Percentiles rank a stretch among this genome's conserved stretches.
Evolutionary conservation across 352 stramenopile species (phyloP).

Genomic region (Blastocystis hominis): DNA sequence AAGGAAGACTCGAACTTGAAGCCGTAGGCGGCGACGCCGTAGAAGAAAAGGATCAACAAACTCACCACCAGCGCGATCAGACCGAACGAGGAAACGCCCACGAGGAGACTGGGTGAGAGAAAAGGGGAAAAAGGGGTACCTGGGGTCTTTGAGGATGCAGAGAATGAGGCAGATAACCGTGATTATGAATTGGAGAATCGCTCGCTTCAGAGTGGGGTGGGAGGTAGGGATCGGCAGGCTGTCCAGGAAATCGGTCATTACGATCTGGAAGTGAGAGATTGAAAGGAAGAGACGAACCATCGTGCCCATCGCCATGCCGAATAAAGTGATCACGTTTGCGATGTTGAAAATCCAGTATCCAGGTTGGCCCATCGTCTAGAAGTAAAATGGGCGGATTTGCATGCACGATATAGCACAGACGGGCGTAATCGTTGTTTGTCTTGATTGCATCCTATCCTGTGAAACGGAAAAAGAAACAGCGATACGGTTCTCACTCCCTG

Average conservation of each 20-base stretch:
- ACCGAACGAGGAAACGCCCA: constrained; percentile 31
- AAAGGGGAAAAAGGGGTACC: background rate
- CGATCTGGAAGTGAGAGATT: background rate
- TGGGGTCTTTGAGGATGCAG: constrained; percentile 24
- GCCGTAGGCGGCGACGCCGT: background rate
- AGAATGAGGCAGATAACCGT: constrained; percentile 1
- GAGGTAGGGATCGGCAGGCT: background rate
- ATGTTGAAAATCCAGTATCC: constrained; percentile 41
- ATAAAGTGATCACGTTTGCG: background rate
- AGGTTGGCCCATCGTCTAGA: constrained; percentile 8
- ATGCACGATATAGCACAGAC: constrained; percentile 24
- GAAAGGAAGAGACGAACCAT: background rate
- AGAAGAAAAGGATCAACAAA: constrained; percentile 31
- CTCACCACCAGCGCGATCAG: constrained; percentile 18
- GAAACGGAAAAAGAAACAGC: background rate
- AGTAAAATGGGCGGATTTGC: background rate
- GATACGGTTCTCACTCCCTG: background rate
- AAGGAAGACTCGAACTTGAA: constrained; percentile 12
- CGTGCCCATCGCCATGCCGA: constrained; percentile 27
- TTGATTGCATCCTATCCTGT: constrained; percentile 1
- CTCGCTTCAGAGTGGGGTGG: background rate
- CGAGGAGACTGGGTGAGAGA: background rate
- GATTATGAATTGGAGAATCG: background rate
- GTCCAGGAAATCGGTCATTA: constrained; percentile 48
- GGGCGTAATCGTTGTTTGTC: constrained; percentile 45